phyloP scores from a whole-genome alignment of 1,284 basidiomycete genomes.

The Pseudozyma hubeiensis region DNA sequence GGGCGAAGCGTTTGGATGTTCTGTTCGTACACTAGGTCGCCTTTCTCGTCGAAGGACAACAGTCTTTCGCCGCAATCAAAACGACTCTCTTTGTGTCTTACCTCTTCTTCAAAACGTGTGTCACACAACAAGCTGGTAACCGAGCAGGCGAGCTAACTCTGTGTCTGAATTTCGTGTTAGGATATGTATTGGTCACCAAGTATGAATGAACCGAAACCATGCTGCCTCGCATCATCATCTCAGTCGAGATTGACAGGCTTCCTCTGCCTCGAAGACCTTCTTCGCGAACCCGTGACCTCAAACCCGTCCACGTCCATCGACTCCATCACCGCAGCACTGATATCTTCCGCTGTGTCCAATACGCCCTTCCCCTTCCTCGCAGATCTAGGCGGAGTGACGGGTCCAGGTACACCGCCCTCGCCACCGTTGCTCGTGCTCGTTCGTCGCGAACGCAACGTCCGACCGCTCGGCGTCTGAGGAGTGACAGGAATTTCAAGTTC shows the following conservation, averaged over 20 bases:
- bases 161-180: no score
- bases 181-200: no score
- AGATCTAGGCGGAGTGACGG: slow-evolving; percentile 18
- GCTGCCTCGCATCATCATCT: not conserved
- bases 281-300: slow-evolving; percentile 24
- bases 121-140: no score
- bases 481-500: not conserved
- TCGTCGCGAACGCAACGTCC: slow-evolving; percentile 20
- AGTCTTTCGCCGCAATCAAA: no score
- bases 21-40: slow-evolving; percentile 40
- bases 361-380: slow-evolving; percentile 6
- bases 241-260: slow-evolving; percentile 38
- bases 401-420: slow-evolving; percentile 3
- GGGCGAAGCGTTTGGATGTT: slow-evolving; percentile 41
- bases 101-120: no score
- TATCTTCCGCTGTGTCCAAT: not conserved
- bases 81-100: no score
- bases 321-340: not conserved
- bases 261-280: slow-evolving; percentile 26
- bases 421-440: slow-evolving; percentile 6
- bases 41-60: not conserved
- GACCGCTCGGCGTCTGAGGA: slow-evolving; percentile 14
- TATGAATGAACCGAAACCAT: no score
- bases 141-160: no score
- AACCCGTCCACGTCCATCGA: slow-evolving; percentile 30